Conservation (phyloP, 352 stramenopile species). For the Phytophthora brassicae region DNA sequence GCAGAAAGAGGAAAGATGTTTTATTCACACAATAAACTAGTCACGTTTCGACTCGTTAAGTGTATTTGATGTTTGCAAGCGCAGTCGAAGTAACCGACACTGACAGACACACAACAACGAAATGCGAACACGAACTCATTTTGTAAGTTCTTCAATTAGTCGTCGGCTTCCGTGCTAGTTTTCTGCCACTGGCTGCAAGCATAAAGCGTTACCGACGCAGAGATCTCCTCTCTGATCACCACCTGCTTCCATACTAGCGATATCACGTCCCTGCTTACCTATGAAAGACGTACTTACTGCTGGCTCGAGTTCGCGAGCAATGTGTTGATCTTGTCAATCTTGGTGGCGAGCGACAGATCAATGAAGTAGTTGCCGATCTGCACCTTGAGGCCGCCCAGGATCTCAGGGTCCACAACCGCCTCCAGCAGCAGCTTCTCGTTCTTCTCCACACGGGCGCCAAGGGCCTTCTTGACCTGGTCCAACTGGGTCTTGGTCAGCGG, state of each 20-base stretch:
- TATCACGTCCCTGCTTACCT: neutral
- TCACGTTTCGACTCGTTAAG: constrained; percentile 11
- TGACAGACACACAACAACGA: neutral
- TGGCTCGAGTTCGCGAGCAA: constrained; percentile 75
- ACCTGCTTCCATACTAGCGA: too few species aligned
- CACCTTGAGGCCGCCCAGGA: constrained; percentile 96
- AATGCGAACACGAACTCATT: constrained; percentile 18
- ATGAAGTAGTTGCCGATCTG: constrained; percentile 98
- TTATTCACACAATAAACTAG: constrained; percentile 30
- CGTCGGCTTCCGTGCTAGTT: constrained; percentile 17
- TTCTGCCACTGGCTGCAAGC: constrained; percentile 13
- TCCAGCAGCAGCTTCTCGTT: constrained; percentile 92
- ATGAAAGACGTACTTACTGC: constrained; percentile 26
- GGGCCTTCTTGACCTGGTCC: constrained; percentile 92
- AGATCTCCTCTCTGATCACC: neutral
- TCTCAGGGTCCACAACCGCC: constrained; percentile 92
- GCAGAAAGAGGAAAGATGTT: constrained; percentile 35
- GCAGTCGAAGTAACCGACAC: neutral
- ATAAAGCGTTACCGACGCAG: neutral
- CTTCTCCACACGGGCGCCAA: constrained; percentile 86
- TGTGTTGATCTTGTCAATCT: constrained; percentile 95
- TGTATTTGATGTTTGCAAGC: too few species aligned
- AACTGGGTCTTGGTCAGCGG: constrained; percentile 91
- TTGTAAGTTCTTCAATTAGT: constrained; percentile 37
- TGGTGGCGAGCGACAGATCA: constrained; percentile 93